These are phyloP conservation scores for Arachnomyces sp. DNA, from an alignment of 2,329 filamentous ascomycete species.

Conservation along the genomic window DNA sequence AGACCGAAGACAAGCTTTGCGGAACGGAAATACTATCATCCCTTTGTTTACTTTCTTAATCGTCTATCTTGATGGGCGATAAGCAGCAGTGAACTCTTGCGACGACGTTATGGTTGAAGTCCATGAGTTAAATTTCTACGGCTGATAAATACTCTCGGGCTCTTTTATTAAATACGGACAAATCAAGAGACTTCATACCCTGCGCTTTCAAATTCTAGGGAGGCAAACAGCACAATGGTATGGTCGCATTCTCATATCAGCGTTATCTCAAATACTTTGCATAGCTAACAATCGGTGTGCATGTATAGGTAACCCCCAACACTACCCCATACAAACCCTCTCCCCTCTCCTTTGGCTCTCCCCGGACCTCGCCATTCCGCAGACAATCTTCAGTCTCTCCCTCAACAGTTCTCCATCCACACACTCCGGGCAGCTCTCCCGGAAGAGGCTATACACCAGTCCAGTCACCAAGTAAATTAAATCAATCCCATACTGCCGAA, in stretches of 20 bases:
- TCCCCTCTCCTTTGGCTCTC: slow-evolving; percentile 61
- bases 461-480: slow-evolving; percentile 40
- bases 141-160: neutral
- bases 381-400: slow-evolving; percentile 55
- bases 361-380: slow-evolving; percentile 61
- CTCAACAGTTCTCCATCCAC: slow-evolving; percentile 45
- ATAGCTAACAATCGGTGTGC: neutral
- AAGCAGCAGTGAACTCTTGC: neutral
- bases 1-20: too few species aligned
- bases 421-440: slow-evolving; percentile 41
- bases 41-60: slow-evolving; percentile 11
- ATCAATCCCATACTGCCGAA: slow-evolving; percentile 37
- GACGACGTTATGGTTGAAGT: neutral
- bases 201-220: too few species aligned
- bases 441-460: slow-evolving; percentile 34
- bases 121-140: neutral
- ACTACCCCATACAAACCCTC: slow-evolving; percentile 60
- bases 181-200: too few species aligned
- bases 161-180: too few species aligned
- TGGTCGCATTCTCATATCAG: neutral
- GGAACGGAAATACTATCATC: slow-evolving; percentile 6
- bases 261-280: neutral
- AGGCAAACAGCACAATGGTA: slow-evolving; percentile 14
- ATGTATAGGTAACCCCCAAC: slow-evolving; percentile 41
- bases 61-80: neutral